Base-by-base conservation (phyloP, 108 stramenopile genomes). In the Cyclotella atomus region DNA sequence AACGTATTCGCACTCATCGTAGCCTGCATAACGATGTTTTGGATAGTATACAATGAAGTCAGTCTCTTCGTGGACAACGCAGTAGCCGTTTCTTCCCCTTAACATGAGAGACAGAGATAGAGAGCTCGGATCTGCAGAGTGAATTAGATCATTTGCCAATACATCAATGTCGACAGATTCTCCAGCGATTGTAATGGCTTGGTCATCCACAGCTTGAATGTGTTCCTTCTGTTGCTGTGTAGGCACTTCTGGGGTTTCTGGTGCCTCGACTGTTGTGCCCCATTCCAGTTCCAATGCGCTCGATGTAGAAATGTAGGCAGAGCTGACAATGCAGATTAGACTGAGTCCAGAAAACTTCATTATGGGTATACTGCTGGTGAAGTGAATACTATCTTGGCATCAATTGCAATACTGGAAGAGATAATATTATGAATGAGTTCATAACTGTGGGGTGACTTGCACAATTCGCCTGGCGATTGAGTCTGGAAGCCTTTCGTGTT, bases 91-190 rank as follows among this genome's bases (percentile, higher is more conserved):
- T 15, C 29, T 62, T 3, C 61, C 61, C 14, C 38, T 41, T 0
- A 20, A 5, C 23, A 24, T 2, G 7, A 62, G 17, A 7, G 36
- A 62, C 3, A 62, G 41, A 1, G 38, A 43, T 23, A 62, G 2
- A 2, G 56, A 59, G 6, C 19, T 33, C 19, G 0, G 41, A 16
- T 41, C 19, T 20, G 41, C 0, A 30, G 61, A 62, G 23, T 62
- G 41, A 21, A 62, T 41, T 17, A 62, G 4, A 43, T 62, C 61
- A 43, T 62, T 62, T 19, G 61, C 61, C 2, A 62, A 29, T 24
- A 62, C 38, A 41, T 62, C 5, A 44, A 62, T 44, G 17, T 62
- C 61, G 7, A 62, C 61, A 1, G 61, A 43, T 62, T 62, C 61
- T 43, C 61, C 61, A 15, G 61, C 3, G 23, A 44, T 62, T 41